Base-by-base conservation (phyloP, 495 filamentous ascomycete genomes). In the Tuber melanosporum region DNA sequence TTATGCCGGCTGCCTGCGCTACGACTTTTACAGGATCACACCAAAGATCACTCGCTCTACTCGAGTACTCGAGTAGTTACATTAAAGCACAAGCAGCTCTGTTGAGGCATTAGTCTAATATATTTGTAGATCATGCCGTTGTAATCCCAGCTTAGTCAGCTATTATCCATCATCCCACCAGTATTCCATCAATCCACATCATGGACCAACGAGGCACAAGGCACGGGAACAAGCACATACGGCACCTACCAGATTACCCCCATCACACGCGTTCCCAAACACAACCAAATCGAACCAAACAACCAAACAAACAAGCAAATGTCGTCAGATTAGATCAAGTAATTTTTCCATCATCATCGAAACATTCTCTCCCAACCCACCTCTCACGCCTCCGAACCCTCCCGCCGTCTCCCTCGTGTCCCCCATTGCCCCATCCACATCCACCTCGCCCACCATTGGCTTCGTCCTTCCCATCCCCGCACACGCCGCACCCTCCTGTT, bases 251-350 rank as follows among this genome's bases (percentile, higher is more conserved):
- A 66, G 15, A 66, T 26, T 32, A 14, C 26, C n/a, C 26, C 42
- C 12, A 80, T 71, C 43, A 72, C 62, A 80, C 77, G 43, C 78
- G 71, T 72, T 70, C 32, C 70, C 32, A 72, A 76, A 74, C 62
- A 41, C 73, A 36, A 19, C n/a, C 57, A 66, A 57, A 72, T 46
- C 45, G 75, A 72, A 22, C 52, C 36, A 22, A 22, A 47, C 69
- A n/a, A n/a, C n/a, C n/a, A 70, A 44, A 42, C 70, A 73, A 80
- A 76, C 78, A 80, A 74, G 71, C 75, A 47, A 71, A 72, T 80
- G 74, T 77, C 79, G 82, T 83, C 82, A 83, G 82, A 83, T 83
- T 83, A 83, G 82, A 83, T 83, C 82, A 83, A 83, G 82, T 83
- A 81, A 83, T 84, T 84, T 75, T 80, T 76, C 57, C 57, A 66